Evolutionary conservation across 495 filamentous ascomycete species (phyloP).

Genomic region (Pseudevernia furfuracea): DNA sequence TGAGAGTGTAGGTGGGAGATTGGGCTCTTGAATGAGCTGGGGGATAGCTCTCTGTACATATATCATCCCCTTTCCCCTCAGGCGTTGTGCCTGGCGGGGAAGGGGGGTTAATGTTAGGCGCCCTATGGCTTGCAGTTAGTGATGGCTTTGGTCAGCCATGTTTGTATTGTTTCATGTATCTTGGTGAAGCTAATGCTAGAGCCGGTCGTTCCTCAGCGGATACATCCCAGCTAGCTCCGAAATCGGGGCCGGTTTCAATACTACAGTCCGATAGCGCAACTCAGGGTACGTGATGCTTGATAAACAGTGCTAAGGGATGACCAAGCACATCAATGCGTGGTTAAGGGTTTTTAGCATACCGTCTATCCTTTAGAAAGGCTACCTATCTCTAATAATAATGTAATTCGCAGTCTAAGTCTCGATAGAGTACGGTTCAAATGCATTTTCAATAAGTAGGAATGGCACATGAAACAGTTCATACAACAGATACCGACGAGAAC

Average conservation of each 20-base stretch:
- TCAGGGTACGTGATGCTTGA: not conserved
- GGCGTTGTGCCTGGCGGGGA: not conserved
- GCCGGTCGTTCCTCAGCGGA: not conserved
- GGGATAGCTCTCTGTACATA: not conserved
- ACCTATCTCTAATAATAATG: too few species aligned
- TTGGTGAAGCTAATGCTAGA: not conserved
- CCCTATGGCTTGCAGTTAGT: not conserved
- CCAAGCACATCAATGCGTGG: not conserved
- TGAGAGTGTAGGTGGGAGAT: not conserved
- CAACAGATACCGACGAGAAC: too few species aligned
- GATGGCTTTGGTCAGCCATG: not conserved
- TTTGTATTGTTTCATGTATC: not conserved
- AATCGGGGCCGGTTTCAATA: not conserved
- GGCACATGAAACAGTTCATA: too few species aligned
- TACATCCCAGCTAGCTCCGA: not conserved
- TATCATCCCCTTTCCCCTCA: not conserved
- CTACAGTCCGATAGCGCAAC: not conserved
- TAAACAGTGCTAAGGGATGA: conserved; percentile 1
- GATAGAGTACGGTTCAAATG: too few species aligned
- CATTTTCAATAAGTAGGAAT: too few species aligned
- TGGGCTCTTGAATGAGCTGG: not conserved
- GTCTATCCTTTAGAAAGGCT: too few species aligned
- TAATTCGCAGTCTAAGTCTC: too few species aligned
- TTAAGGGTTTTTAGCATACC: too few species aligned
- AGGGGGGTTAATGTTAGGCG: not conserved